Base-by-base conservation (phyloP, 2,329 filamentous ascomycete species). In the Alternaria brassicicola region DNA sequence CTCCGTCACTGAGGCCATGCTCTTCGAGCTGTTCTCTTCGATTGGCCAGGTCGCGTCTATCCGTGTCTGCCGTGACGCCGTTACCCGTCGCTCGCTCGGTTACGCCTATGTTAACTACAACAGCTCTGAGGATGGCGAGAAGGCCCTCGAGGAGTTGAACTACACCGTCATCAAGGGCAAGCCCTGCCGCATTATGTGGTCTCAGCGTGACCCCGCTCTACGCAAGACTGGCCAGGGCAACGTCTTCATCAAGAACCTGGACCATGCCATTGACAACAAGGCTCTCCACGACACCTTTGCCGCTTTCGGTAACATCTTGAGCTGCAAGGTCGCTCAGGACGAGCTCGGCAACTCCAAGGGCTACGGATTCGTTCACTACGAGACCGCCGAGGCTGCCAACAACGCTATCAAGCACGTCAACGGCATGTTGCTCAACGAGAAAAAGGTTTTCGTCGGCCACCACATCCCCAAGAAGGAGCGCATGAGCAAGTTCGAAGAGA, bases 21-120 rank as follows among this genome's bases (percentile, higher is more conserved):
- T 99, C 76, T 99, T 98, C 82, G 95, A 99, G 88, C 91, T 99
- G 66, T 99, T 99, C 87, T 98, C 95, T 61, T 95, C 96, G 82
- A 99, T 99, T 78, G 95, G 95, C 72, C 94, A 96, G 76, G 95
- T 99, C 74, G 95, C 95, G 69, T 99, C 95, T 62, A 99, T 99
- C 81, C 95, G 95, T 87, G 95, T 99, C 79, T 99, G 95, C 88
- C 95, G 95, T 83, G 95, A 99, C 78, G 94, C 95, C 65, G 93
- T 99, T 78, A 98, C 95, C 77, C 93, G 95, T 79, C 94, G 95
- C 81, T 99, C 95, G 67, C 92, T 99, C 69, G 95, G 95, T 70
- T 99, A 99, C 81, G 95, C 95, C 81, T 99, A 99, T 81, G 95
- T 99, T 83, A 99, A 99, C 88, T 99, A 98, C 88, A 99, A 98